phyloP scores from a whole-genome alignment of 768 basidiomycete species.

The Sporobolomyces phaffii region DNA sequence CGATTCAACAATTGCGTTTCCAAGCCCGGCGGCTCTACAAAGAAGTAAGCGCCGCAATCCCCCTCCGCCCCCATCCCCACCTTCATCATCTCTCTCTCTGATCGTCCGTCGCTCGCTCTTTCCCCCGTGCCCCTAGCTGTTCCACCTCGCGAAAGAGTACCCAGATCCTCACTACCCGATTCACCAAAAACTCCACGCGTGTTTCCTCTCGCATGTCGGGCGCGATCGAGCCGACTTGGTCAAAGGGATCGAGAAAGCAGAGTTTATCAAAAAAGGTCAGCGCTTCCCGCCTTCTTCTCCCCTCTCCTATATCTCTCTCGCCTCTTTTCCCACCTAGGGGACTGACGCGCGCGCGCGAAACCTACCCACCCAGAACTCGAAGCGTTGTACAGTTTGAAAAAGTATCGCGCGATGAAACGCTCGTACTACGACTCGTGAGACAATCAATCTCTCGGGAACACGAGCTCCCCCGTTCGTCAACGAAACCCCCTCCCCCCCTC shows the following conservation, averaged over 20 bases:
- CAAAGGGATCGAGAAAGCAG: constrained; percentile 32
- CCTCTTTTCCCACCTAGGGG: too few species aligned
- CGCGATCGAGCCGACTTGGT: constrained; percentile 16
- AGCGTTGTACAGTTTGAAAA: constrained; percentile 31
- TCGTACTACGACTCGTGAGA: constrained; percentile 24
- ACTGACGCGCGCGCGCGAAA: neutral
- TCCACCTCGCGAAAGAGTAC: constrained; percentile 31
- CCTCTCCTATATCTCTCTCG: too few species aligned
- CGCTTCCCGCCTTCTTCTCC: neutral
- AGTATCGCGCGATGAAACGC: constrained; percentile 33
- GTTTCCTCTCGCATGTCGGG: constrained; percentile 34
- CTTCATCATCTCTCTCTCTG: too few species aligned
- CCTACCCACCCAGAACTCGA: constrained; percentile 37
- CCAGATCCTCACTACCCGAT: constrained; percentile 34
- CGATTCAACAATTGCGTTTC: constrained; percentile 13
- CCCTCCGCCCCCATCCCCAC: too few species aligned
- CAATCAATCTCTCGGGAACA: too few species aligned
- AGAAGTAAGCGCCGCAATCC: constrained; percentile 24
- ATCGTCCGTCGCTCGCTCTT: neutral
- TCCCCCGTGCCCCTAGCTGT: constrained; percentile 11
- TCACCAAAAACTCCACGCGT: constrained; percentile 26
- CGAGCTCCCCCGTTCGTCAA: too few species aligned
- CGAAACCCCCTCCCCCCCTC: too few species aligned
- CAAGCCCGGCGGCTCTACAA: constrained; percentile 36
- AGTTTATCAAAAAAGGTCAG: constrained; percentile 36